A percentile compares a stretch with the other conserved stretches of the same genome.
phyloP scores from a whole-genome alignment of 1,284 basidiomycete species.

The Phellopilus nigrolimitatus region DNA sequence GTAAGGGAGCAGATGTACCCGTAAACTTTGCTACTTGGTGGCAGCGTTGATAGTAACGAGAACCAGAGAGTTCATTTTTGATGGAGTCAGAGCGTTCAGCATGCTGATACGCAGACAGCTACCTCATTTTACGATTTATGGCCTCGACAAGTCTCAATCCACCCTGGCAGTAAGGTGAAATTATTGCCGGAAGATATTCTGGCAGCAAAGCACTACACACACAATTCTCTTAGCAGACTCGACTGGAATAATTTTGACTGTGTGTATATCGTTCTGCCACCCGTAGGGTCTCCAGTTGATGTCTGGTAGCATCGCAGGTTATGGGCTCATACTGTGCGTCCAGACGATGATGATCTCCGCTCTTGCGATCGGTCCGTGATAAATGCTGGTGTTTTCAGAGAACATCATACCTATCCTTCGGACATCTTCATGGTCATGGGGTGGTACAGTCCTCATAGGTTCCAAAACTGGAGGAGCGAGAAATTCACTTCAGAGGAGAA shows the following conservation, averaged over 20 bases:
- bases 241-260: conserved; percentile 54
- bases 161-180: conserved; percentile 26
- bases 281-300: conserved; percentile 26
- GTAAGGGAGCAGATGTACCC: conserved; percentile 61
- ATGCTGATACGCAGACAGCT: conserved; percentile 49
- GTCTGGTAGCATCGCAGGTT: conserved; percentile 47
- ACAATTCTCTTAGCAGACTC: conserved; percentile 55
- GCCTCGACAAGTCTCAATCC: conserved; percentile 26
- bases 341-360: conserved; percentile 7
- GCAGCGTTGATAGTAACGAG: background rate
- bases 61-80: conserved; percentile 37
- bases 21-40: conserved; percentile 35
- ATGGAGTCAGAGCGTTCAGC: conserved; percentile 40
- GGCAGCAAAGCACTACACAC: conserved; percentile 48
- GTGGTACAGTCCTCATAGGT: conserved; percentile 39
- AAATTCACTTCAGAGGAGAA: conserved; percentile 46
- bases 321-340: conserved; percentile 33
- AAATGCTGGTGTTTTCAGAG: conserved; percentile 42
- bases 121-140: conserved; percentile 39
- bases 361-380: conserved; percentile 25
- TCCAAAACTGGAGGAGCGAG: conserved; percentile 47
- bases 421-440: conserved; percentile 50
- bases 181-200: conserved; percentile 30
- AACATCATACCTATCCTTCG: conserved; percentile 39
- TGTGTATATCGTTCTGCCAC: conserved; percentile 53